Base-by-base conservation (phyloP, 306 rosid genomes). In the Quercus berberidifolia region DNA sequence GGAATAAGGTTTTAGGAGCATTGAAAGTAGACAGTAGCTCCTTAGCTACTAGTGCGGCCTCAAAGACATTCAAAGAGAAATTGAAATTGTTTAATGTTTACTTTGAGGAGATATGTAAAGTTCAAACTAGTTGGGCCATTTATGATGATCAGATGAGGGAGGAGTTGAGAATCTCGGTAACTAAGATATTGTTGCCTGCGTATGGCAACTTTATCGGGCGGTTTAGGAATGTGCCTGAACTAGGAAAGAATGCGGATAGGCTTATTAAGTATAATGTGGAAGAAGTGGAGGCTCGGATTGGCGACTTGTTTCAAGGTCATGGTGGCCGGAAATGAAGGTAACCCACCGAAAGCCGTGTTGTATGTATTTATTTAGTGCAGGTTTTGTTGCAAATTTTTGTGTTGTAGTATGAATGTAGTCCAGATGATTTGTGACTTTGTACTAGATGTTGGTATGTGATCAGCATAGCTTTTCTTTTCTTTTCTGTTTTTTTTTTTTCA, bases 91-190 rank as follows among this genome's bases (percentile, higher is more conserved):
- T 95, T 79, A 90, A 93, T 78, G 25, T 57, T 18, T 69, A 72
- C 76, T 95, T 95, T n/a, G 99, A 93, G 3, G 93, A 93, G 67
- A 71, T 81, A 68, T 93, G 96, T 84, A 86, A 83, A 80, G 74
- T 46, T 73, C 99, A 95, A 54, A 88, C 92, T 58, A 79, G 84
- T 4, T 95, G 96, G 99, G 80, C 87, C 21, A 77, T 93, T 8
- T 93, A 77, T 64, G 97, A 95, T 70, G 91, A 87, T 51, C 98
- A 89, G 69, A 84, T 91, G 11, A 93, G 91, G 63, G 99, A 89
- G 69, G 97, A 93, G 33, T 78, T 92, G 70, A 85, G 89, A 79
- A 88, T 81, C 69, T 78, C 98, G 8, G 81, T 95, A 18, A 83
- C 73, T 69, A 90, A 89, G 75, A 43, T 80, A 14, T 57, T 95